Evolutionary conservation across 352 stramenopile species (phyloP).

Genomic region (Phytopythium chamaehyphon): DNA sequence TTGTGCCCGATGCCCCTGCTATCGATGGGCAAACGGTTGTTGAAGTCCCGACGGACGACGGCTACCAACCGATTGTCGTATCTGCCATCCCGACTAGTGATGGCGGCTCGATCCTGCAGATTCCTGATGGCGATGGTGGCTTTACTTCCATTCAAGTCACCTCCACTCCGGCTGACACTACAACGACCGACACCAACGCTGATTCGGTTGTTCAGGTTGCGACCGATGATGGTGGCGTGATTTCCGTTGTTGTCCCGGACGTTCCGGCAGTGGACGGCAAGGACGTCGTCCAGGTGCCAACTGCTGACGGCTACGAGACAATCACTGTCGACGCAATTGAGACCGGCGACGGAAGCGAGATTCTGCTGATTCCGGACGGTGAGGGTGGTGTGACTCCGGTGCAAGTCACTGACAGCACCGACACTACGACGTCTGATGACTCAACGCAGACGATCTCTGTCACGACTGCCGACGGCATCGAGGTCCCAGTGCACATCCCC

Average conservation of each 20-base stretch:
- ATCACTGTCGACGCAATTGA: too few relatives aligned
- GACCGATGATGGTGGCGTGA: too few relatives aligned
- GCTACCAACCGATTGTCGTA: not conserved
- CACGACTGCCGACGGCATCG: not conserved
- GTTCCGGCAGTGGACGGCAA: not conserved
- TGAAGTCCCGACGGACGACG: not conserved
- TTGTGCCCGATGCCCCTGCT: not conserved
- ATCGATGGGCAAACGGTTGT: not conserved
- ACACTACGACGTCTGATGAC: not conserved
- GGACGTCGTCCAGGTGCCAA: not conserved
- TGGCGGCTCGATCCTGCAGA: too few relatives aligned
- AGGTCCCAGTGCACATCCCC: not conserved
- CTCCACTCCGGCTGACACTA: too few relatives aligned
- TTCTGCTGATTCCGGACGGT: constrained; percentile 1
- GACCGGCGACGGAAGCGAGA: not conserved
- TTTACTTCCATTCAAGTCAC: too few relatives aligned
- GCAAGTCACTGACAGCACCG: not conserved
- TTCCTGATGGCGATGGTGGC: too few relatives aligned
- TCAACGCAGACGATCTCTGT: not conserved
- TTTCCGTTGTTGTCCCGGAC: not conserved
- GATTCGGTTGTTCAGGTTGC: too few relatives aligned
- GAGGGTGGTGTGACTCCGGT: not conserved
- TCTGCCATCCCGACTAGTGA: not conserved
- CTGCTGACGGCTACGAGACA: not conserved
- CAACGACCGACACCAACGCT: too few relatives aligned